Evolutionary conservation across 768 basidiomycete species (phyloP).

Genomic region (Leccinellum luteum): DNA sequence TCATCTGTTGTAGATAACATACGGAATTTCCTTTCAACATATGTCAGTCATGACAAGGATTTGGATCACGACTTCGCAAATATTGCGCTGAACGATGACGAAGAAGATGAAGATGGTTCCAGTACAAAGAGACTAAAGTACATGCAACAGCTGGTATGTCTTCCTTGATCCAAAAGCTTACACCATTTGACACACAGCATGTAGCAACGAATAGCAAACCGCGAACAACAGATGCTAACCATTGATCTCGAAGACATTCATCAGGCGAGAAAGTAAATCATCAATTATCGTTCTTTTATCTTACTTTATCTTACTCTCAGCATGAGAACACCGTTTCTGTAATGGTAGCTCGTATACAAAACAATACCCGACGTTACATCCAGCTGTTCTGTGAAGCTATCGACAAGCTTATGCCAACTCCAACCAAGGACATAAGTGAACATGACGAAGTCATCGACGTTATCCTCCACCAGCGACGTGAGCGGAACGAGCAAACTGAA

Average conservation of each 20-base stretch:
- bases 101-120: constrained; percentile 30
- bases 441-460: constrained; percentile 96
- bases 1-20: constrained; percentile 54
- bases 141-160: constrained; percentile 71
- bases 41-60: constrained; percentile 63
- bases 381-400: constrained; percentile 86
- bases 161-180: constrained; percentile 29
- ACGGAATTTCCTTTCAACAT: constrained; percentile 66
- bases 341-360: constrained; percentile 74
- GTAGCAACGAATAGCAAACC: constrained; percentile 87
- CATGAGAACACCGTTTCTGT: constrained; percentile 69
- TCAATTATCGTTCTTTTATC: background rate
- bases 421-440: constrained; percentile 86
- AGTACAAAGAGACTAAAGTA: constrained; percentile 63
- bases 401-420: constrained; percentile 84
- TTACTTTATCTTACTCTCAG: constrained; percentile 35
- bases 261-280: constrained; percentile 44
- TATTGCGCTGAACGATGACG: constrained; percentile 61
- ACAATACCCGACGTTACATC: constrained; percentile 89
- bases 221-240: constrained; percentile 85
- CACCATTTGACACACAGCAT: constrained; percentile 18
- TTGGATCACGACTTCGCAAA: constrained; percentile 64
- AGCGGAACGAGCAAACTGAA: constrained; percentile 81
- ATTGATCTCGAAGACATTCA: constrained; percentile 88
- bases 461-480: constrained; percentile 89